Conservation (phyloP, 164 flowering plant species). For the Brasenia schreberi region DNA sequence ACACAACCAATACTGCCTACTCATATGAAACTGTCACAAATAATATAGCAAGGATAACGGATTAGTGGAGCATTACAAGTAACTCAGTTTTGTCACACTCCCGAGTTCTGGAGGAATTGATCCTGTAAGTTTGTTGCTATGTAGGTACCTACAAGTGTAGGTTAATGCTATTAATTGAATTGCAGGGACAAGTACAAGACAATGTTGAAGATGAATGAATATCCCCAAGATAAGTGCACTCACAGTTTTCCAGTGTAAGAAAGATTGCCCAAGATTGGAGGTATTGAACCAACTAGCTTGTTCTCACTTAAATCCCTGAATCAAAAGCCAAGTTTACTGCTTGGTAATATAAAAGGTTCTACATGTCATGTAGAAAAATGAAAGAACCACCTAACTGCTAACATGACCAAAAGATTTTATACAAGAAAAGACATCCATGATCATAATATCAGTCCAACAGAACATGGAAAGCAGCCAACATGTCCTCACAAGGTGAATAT, state of each 20-base stretch:
- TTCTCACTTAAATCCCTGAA: conserved; percentile 88
- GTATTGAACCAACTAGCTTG: conserved; percentile 71
- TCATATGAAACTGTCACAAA: background rate
- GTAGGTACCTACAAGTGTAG: conserved; percentile 46
- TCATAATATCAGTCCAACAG: too few relatives aligned
- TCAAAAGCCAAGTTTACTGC: background rate
- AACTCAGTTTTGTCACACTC: conserved; percentile 89
- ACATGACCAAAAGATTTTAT: background rate
- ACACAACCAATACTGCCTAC: background rate
- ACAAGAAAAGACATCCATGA: too few relatives aligned
- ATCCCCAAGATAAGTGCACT: conserved; percentile 9
- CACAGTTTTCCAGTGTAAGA: conserved; percentile 87
- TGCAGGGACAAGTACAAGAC: background rate
- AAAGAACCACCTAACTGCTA: too few relatives aligned
- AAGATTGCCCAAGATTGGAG: conserved; percentile 79
- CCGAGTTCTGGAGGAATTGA: conserved; percentile 90
- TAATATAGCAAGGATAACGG: background rate
- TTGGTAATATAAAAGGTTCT: too few relatives aligned
- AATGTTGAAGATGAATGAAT: background rate
- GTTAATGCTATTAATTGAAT: background rate
- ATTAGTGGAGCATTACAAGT: conserved; percentile 41
- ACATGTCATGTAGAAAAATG: too few relatives aligned
- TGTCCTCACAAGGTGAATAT: too few relatives aligned
- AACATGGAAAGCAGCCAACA: too few relatives aligned
- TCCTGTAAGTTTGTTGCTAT: conserved; percentile 83